These are phyloP conservation scores for Xylaria grammica DNA, from an alignment of 495 filamentous ascomycete genomes.

Conservation along the genomic window DNA sequence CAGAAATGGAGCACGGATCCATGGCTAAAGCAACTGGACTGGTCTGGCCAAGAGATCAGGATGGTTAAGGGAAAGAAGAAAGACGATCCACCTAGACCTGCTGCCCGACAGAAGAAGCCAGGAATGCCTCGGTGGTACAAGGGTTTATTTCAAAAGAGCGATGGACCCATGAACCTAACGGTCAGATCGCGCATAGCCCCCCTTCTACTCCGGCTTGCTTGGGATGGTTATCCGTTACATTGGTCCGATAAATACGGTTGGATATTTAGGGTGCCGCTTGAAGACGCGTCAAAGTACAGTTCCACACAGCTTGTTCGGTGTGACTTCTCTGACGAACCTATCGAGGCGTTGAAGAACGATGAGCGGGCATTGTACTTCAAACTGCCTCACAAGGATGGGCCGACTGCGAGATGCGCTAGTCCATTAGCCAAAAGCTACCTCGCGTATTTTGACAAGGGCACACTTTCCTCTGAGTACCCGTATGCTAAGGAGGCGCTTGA, in stretches of 20 bases:
- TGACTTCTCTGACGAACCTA: conserved; percentile 77
- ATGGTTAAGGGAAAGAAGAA: conserved; percentile 93
- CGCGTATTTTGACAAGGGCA: conserved; percentile 88
- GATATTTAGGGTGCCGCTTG: conserved; percentile 79
- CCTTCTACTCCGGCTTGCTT: conserved; percentile 79
- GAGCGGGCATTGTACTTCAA: conserved; percentile 77
- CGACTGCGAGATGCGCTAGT: conserved; percentile 77
- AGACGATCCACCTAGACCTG: conserved; percentile 74
- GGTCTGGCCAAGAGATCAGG: conserved; percentile 88
- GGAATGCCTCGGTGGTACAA: conserved; percentile 98
- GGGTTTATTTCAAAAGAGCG: conserved; percentile 74
- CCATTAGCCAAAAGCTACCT: conserved; percentile 92
- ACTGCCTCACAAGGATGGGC: conserved; percentile 93
- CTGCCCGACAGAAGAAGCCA: conserved; percentile 85
- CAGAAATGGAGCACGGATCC: conserved; percentile 75
- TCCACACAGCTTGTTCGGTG: conserved; percentile 73
- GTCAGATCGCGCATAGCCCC: conserved; percentile 90
- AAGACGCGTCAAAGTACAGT: conserved; percentile 66
- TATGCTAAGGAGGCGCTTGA: conserved; percentile 94
- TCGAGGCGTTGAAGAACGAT: conserved; percentile 68
- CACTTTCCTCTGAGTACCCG: conserved; percentile 79
- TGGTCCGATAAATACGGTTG: conserved; percentile 95
- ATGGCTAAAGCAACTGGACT: conserved; percentile 93
- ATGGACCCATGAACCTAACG: conserved; percentile 71
- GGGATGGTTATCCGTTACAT: conserved; percentile 86